Base-by-base conservation (phyloP, 2,329 filamentous ascomycete genomes). In the Rutstroemia sp. region DNA sequence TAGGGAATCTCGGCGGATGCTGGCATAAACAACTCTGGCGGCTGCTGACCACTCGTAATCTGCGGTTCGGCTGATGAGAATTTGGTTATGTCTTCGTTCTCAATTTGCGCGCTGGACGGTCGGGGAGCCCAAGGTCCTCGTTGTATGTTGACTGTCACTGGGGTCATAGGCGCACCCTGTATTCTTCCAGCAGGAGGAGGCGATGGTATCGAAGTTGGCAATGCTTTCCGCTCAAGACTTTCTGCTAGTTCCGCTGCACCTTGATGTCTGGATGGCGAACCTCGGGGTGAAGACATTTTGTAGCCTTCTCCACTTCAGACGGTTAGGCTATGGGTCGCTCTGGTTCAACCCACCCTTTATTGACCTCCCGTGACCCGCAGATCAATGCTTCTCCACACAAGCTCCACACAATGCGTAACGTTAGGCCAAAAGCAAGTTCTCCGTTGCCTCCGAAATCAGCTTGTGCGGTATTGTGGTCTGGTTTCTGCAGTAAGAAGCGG, bases 91-190 rank as follows among this genome's bases (percentile, higher is more conserved):
- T 57, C 54, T 38, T 44, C 56, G 1, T 65, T 68, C 65, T 82
- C 78, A 57, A 84, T 77, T 61, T 76, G 74, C 30, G 72, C 78
- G 62, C 78, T 78, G 30, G 77, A 79, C 21, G 79, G 75, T 62
- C 74, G 73, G 21, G 74, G 73, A 19, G 73, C 72, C 77, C 77
- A 82, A 65, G 77, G 74, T 44, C 79, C 78, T 23, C 74, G 70
- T 50, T 78, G 77, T 55, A 79, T 76, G 64, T 79, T 81, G 54
- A 83, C 74, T 57, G 72, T 75, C 56, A 81, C 79, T 18, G 82
- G 80, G 42, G 81, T 83, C 27, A 77, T 72, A 30, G 81, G 80
- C 16, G 75, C 74, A 51, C 78, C 75, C 59, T 76, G 75, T 58
- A 82, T 71, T 58, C 74, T 61, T 14, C 63, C 65, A 44, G 59